Conservation (phyloP, 73 alveolate species). For the Tetrahymena elliotti region DNA sequence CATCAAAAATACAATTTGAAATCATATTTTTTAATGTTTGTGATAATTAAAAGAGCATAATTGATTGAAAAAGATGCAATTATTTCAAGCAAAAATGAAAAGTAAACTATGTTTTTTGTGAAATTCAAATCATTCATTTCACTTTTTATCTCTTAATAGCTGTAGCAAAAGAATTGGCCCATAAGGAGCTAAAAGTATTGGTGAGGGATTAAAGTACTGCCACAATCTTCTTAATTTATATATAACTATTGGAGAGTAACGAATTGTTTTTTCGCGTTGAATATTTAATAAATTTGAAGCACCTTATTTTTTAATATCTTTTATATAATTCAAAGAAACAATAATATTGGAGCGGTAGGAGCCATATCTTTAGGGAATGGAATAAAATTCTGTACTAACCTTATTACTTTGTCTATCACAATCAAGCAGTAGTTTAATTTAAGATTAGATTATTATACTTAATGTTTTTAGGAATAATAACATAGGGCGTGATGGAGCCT, state of each 20-base stretch:
- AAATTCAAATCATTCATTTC: background rate
- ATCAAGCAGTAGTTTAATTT: background rate
- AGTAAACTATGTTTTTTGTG: background rate
- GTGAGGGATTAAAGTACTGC: background rate
- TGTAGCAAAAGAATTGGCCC: background rate
- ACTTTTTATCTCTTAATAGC: background rate
- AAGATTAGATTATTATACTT: background rate
- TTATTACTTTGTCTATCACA: background rate
- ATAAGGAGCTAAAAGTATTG: background rate
- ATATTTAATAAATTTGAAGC: background rate
- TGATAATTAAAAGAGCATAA: background rate
- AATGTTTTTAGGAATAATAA: background rate
- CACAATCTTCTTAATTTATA: background rate
- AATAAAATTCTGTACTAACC: background rate
- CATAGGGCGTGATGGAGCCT: background rate
- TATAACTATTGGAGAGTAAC: background rate
- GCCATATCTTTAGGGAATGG: background rate
- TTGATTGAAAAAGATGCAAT: background rate
- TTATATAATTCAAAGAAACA: background rate
- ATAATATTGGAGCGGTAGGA: background rate
- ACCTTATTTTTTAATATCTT: background rate
- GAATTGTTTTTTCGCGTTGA: background rate
- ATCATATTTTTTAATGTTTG: background rate
- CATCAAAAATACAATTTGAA: background rate
- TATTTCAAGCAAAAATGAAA: background rate